Base-by-base conservation (phyloP, 2,329 filamentous ascomycete genomes). In the Tolypocladium album region DNA sequence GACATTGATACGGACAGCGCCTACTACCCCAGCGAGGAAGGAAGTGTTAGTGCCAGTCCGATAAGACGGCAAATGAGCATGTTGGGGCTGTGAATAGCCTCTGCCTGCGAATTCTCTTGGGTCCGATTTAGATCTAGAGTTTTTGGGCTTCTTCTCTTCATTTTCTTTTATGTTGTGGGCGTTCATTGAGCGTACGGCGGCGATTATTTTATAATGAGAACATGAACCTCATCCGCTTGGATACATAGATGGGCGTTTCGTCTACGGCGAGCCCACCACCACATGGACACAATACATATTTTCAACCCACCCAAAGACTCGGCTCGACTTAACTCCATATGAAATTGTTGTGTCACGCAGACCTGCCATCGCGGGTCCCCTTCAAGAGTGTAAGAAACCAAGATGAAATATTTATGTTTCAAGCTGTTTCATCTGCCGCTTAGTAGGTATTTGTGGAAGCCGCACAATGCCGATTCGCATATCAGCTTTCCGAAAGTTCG, bases 1-100 rank as follows among this genome's bases (percentile, higher is more conserved):
- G 94, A 99, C 70, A 97, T 99, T 66, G 94, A 97, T 72, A 93
- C 94, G 38, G 93, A 96, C 66, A 86, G 83, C 55, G 85, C 82
- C 43, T 87, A 80, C 69, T 86, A 87, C 69, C 82, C 84, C 42
- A 91, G 88, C 67, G 88, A 92, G 71, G 88, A 90, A 62, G 87
- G 84, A 58, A 88, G 85, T 67, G 82, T 77, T 57, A 80, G 81
- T 57, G 84, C 86, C 15, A 89, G 87, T 67, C 88, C 88, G 6
- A 76, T 90, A 65, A 79, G 86, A 66, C 79, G 87, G 65, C 87
- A 90, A 71, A 88, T 90, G 87, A 89, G 86, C 71, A 75, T 90
- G 65, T 71, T 91, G 65, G 86, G 85, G 4, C 58, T 75, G 40
- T 75, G 61, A 64, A 15, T 39, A 24, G 56, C 52, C 17, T 34